These are phyloP conservation scores for Suillus decipiens DNA, from an alignment of 768 basidiomycete genomes.

Conservation along the genomic window DNA sequence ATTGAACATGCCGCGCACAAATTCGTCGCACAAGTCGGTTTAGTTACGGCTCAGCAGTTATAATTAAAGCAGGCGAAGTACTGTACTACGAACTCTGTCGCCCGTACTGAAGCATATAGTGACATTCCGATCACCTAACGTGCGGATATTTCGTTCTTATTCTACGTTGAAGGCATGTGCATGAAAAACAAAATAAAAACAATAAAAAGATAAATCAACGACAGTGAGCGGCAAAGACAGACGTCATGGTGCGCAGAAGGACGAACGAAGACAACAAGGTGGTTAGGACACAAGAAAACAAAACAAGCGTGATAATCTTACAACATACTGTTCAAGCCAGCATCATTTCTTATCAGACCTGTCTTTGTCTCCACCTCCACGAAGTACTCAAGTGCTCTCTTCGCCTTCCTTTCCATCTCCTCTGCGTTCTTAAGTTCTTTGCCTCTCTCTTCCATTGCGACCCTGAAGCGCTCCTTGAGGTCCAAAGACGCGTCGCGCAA, in stretches of 20 bases:
- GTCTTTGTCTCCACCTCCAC: constrained; percentile 49
- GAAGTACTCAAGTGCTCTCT: constrained; percentile 75
- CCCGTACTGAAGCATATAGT: background rate
- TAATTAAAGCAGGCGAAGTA: background rate
- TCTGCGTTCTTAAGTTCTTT: constrained; percentile 79
- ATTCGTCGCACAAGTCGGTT: background rate
- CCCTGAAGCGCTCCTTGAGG: constrained; percentile 75
- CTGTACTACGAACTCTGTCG: background rate
- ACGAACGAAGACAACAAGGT: background rate
- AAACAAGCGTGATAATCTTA: constrained; percentile 13
- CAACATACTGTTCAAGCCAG: constrained; percentile 20
- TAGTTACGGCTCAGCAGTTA: background rate
- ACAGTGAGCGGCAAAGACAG: constrained; percentile 4
- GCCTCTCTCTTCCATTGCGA: constrained; percentile 75
- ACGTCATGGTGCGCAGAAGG: constrained; percentile 1
- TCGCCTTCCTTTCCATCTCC: constrained; percentile 69
- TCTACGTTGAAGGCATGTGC: constrained; percentile 9
- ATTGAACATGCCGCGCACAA: constrained; percentile 2
- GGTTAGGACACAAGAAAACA: background rate
- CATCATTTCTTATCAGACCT: constrained; percentile 34
- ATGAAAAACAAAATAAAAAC: constrained; percentile 2
- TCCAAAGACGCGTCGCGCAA: constrained; percentile 91
- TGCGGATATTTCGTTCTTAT: constrained; percentile 4
- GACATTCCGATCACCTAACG: constrained; percentile 4
- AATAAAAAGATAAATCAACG: constrained; percentile 7